Conservation (phyloP, 345 rosid species). For the Eucalyptus regnans region DNA sequence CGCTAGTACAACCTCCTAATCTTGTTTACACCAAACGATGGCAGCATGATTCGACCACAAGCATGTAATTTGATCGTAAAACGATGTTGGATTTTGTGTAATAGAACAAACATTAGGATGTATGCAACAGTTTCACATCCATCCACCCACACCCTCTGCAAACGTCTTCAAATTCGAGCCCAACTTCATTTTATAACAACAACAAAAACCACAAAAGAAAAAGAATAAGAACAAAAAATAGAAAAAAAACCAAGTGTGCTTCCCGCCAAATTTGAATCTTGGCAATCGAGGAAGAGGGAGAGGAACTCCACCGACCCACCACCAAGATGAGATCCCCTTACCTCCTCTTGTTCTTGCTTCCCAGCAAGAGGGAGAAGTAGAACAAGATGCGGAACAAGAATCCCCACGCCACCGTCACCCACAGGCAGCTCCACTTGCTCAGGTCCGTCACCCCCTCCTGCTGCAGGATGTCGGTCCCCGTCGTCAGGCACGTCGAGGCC, state of each 20-base stretch:
- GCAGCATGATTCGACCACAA: background rate
- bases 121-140: background rate
- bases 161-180: background rate
- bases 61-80: background rate
- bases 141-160: background rate
- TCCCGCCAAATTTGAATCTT: background rate
- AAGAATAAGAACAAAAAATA: background rate
- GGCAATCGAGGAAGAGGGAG: background rate
- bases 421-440: slow-evolving; percentile 74
- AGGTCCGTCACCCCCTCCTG: slow-evolving; percentile 65
- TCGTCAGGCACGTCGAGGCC: slow-evolving; percentile 68
- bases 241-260: background rate
- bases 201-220: background rate
- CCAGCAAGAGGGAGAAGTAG: slow-evolving; percentile 65
- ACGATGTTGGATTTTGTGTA: background rate
- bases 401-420: slow-evolving; percentile 80
- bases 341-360: slow-evolving; percentile 90
- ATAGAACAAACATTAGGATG: background rate
- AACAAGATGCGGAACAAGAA: slow-evolving; percentile 79
- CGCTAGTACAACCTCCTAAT: no score
- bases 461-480: slow-evolving; percentile 50
- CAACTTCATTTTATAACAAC: background rate
- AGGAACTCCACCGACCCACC: background rate
- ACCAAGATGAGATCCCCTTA: slow-evolving; percentile 4
- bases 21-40: no score